These are phyloP conservation scores for Boletus vinaceobasis DNA, from an alignment of 768 basidiomycete species.

Conservation along the genomic window DNA sequence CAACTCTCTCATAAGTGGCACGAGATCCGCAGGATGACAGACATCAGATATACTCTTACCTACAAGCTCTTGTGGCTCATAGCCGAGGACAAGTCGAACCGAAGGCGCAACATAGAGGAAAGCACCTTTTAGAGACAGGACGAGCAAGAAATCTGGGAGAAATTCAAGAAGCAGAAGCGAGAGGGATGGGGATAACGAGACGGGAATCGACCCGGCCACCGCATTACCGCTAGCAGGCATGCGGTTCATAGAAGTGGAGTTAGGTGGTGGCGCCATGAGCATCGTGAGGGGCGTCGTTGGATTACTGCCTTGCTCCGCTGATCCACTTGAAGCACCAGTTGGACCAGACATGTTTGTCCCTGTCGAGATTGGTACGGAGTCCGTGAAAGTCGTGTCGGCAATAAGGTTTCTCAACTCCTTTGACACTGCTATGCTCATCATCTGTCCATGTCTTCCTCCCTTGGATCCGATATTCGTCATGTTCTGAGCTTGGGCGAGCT, in stretches of 20 bases:
- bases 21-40: conserved; percentile 86
- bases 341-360: conserved; percentile 35
- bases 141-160: conserved; percentile 80
- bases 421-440: conserved; percentile 41
- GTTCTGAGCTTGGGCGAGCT: conserved; percentile 14
- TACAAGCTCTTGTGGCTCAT: conserved; percentile 79
- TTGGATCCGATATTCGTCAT: conserved; percentile 20
- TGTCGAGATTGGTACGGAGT: conserved; percentile 45
- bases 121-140: conserved; percentile 86
- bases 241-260: conserved; percentile 19
- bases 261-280: conserved; percentile 14
- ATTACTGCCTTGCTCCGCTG: conserved; percentile 8
- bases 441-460: conserved; percentile 24
- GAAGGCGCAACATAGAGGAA: conserved; percentile 92
- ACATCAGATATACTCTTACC: conserved; percentile 76
- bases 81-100: conserved; percentile 75
- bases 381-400: conserved; percentile 44
- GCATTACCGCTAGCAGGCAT: conserved; percentile 1
- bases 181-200: conserved; percentile 42
- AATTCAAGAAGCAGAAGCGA: conserved; percentile 53
- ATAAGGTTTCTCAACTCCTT: conserved; percentile 51
- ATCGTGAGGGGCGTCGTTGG: conserved; percentile 18
- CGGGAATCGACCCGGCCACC: conserved; percentile 34
- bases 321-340: conserved; percentile 8
- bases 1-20: conserved; percentile 87